Evolutionary conservation across 129 eudicot genomes (phyloP).

Genomic region (Escallonia rubra): DNA sequence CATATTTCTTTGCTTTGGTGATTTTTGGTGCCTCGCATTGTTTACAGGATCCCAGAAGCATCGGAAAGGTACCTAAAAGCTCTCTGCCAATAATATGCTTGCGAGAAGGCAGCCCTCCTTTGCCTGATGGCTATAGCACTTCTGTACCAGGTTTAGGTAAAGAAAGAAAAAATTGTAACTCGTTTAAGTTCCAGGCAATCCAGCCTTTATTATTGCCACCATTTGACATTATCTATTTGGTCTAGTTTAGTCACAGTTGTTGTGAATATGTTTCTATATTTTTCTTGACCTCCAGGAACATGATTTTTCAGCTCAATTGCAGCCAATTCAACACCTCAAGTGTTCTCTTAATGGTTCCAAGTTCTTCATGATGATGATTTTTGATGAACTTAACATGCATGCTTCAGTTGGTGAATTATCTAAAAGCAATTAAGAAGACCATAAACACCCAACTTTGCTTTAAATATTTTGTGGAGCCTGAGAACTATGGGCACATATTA

Average conservation of each 20-base stretch:
- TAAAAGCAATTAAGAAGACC: too few species aligned
- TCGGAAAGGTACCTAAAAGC: constrained; percentile 23
- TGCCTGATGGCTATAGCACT: constrained; percentile 70
- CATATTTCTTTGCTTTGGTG: neutral
- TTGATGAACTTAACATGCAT: neutral
- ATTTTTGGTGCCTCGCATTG: neutral
- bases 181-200: neutral
- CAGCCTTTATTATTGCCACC: neutral
- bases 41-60: constrained; percentile 45
- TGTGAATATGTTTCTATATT: neutral
- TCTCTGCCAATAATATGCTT: constrained; percentile 72
- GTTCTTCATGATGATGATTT: neutral
- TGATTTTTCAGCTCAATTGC: neutral
- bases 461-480: too few species aligned
- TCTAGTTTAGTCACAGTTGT: neutral
- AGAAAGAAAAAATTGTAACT: constrained; percentile 17
- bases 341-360: neutral
- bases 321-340: neutral
- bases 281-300: neutral
- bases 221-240: neutral
- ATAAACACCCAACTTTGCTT: too few species aligned
- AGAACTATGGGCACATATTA: too few species aligned
- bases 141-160: constrained; percentile 65
- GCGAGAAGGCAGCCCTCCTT: constrained; percentile 87
- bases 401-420: too few species aligned